phyloP scores from a whole-genome alignment of 768 basidiomycete species.

The Mycena polygramma region DNA sequence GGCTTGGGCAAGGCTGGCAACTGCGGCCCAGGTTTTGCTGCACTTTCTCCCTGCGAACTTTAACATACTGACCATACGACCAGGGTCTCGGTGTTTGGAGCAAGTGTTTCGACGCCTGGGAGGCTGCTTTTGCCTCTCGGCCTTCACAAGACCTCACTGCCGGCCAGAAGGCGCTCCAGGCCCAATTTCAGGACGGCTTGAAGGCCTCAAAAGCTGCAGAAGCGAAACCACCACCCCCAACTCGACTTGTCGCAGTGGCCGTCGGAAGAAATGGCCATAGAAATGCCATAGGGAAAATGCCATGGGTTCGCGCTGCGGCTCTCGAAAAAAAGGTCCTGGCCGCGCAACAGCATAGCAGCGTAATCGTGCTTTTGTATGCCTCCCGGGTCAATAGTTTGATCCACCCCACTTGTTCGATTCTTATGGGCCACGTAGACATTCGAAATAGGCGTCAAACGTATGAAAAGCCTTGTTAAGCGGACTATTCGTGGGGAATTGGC shows the following conservation, averaged over 20 bases:
- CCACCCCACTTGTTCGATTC: not conserved
- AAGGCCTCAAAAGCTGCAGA: constrained; percentile 41
- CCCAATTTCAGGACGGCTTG: constrained; percentile 49
- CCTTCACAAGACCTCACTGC: constrained; percentile 45
- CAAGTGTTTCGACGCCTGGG: constrained; percentile 46
- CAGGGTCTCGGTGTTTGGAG: constrained; percentile 43
- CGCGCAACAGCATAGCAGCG: constrained; percentile 17
- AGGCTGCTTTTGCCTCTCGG: constrained; percentile 50
- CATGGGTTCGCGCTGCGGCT: constrained; percentile 28
- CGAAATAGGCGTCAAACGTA: constrained; percentile 17
- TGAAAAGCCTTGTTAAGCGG: constrained; percentile 22
- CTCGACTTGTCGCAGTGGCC: constrained; percentile 21
- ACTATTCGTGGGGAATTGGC: constrained; percentile 18
- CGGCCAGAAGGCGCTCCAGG: constrained; percentile 50
- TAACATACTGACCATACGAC: not conserved
- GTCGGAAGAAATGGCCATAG: not conserved
- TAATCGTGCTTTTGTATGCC: constrained; percentile 24
- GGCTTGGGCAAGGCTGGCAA: constrained; percentile 56
- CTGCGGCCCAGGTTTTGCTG: constrained; percentile 45
- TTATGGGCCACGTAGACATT: constrained; percentile 10
- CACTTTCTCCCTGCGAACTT: not conserved
- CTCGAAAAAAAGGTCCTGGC: constrained; percentile 18
- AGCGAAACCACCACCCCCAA: constrained; percentile 23
- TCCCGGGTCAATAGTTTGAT: constrained; percentile 7
- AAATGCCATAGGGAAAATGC: constrained; percentile 8